These are phyloP conservation scores for Aspergillus olivimuriae DNA, from an alignment of 495 filamentous ascomycete genomes.

Conservation along the genomic window DNA sequence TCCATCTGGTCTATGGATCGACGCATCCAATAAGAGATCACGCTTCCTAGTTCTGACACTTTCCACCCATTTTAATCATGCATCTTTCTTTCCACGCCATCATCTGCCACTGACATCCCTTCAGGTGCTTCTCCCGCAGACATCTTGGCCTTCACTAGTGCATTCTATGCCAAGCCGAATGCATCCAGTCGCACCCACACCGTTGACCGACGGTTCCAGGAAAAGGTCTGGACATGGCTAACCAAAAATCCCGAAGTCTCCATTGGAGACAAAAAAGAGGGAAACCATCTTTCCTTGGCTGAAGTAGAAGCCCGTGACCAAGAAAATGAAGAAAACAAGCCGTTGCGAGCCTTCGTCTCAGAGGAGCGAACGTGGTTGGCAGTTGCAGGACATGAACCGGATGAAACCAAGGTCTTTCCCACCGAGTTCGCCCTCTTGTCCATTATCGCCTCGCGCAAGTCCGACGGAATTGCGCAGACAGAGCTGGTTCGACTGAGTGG, in stretches of 20 bases:
- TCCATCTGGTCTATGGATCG: too few species aligned
- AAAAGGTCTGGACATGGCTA: conserved; percentile 54
- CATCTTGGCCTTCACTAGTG: conserved; percentile 30
- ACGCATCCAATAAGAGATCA: conserved; percentile 6
- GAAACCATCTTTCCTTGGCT: conserved; percentile 38
- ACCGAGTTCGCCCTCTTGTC: conserved; percentile 71
- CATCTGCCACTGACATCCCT: conserved; percentile 4
- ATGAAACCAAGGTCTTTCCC: conserved; percentile 57
- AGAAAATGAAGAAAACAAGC: conserved; percentile 4
- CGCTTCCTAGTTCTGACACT: too few species aligned
- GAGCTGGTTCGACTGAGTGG: conserved; percentile 68
- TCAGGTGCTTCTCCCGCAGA: conserved; percentile 37
- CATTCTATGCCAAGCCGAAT: conserved; percentile 31
- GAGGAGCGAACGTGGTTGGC: conserved; percentile 67
- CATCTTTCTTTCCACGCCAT: not conserved
- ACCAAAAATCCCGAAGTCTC: conserved; percentile 46
- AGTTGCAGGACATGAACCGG: conserved; percentile 71
- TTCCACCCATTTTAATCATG: too few species aligned
- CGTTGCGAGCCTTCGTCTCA: conserved; percentile 50
- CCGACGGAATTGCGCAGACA: conserved; percentile 70
- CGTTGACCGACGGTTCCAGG: conserved; percentile 45
- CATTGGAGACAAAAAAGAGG: conserved; percentile 35
- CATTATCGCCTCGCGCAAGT: conserved; percentile 67
- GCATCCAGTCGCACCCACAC: conserved; percentile 16
- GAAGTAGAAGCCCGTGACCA: conserved; percentile 31